These are phyloP conservation scores for Pichia sp. DNA, from an alignment of 1,139 yeast genomes.

Conservation along the genomic window DNA sequence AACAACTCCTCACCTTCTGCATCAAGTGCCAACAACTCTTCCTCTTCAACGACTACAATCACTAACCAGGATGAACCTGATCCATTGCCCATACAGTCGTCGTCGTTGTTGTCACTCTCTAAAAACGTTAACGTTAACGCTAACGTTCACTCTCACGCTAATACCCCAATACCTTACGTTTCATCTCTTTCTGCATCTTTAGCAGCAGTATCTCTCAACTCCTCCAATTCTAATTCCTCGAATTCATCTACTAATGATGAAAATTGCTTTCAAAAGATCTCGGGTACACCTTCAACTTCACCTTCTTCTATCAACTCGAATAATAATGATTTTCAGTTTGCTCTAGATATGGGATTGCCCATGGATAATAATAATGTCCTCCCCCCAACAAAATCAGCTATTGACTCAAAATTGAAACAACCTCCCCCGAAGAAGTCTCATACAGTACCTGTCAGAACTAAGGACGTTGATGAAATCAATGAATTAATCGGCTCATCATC, in stretches of 20 bases:
- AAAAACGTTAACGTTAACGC: too few relatives aligned
- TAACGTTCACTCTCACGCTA: too few relatives aligned
- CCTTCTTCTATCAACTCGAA: slow-evolving; percentile 6
- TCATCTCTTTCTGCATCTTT: too few relatives aligned
- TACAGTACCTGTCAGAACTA: too few relatives aligned
- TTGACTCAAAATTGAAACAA: slow-evolving; percentile 1
- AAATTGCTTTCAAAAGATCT: too few relatives aligned
- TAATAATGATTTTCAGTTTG: slow-evolving; percentile 11
- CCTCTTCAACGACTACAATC: slow-evolving; percentile 26
- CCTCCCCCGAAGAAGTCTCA: slow-evolving; percentile 12
- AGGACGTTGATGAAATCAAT: too few relatives aligned
- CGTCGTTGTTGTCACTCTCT: too few relatives aligned
- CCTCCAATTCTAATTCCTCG: background rate
- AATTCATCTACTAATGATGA: background rate
- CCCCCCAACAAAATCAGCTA: slow-evolving; percentile 2
- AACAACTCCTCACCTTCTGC: too few relatives aligned
- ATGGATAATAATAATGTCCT: background rate
- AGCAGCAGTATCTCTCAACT: background rate
- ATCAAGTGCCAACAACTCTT: slow-evolving; percentile 30
- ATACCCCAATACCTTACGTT: too few relatives aligned
- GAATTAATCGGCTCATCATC: slow-evolving; percentile 1
- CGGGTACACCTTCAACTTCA: slow-evolving; percentile 22
- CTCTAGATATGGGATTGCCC: slow-evolving; percentile 6
- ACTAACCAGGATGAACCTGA: slow-evolving; percentile 26
- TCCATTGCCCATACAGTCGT: slow-evolving; percentile 28